Evolutionary conservation across 2,329 filamentous ascomycete species (phyloP).

Genomic region (Aspergillus niger): DNA sequence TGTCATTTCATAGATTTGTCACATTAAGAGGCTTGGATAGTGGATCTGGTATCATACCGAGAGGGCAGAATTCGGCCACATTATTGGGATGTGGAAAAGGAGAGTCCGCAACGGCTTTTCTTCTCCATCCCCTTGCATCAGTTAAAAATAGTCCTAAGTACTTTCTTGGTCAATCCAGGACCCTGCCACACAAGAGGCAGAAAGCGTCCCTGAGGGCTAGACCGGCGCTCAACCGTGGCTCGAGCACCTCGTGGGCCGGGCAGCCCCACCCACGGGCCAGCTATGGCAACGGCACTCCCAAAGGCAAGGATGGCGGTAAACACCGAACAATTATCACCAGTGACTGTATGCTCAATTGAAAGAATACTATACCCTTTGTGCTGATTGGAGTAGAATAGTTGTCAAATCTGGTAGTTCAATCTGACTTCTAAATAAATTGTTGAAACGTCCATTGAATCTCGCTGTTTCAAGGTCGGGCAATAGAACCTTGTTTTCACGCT

Average conservation of each 20-base stretch:
- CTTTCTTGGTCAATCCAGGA: neutral
- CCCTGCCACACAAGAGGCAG: neutral
- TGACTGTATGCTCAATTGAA: neutral
- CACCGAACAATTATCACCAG: slow-evolving; percentile 6
- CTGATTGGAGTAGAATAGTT: neutral
- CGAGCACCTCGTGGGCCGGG: slow-evolving; percentile 9
- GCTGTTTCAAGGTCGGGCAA: no score
- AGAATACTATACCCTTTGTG: neutral
- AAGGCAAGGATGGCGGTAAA: slow-evolving; percentile 3
- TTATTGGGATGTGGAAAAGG: neutral
- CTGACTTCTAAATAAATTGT: neutral
- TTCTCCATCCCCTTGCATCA: neutral
- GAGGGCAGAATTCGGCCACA: neutral
- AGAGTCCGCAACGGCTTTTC: neutral
- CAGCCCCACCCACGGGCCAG: slow-evolving; percentile 11
- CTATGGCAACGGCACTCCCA: neutral
- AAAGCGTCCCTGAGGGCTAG: neutral
- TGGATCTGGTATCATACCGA: neutral
- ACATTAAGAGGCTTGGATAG: neutral
- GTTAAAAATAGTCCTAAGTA: neutral
- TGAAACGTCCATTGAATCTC: neutral
- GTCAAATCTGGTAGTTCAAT: neutral
- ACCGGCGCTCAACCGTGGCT: slow-evolving; percentile 11
- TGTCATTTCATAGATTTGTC: slow-evolving; percentile 2
- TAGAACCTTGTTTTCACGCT: no score